A percentile compares a stretch with the other conserved stretches of the same genome.
Conservation (phyloP, 441 rosid genomes). For the Populus trichocarpa region DNA sequence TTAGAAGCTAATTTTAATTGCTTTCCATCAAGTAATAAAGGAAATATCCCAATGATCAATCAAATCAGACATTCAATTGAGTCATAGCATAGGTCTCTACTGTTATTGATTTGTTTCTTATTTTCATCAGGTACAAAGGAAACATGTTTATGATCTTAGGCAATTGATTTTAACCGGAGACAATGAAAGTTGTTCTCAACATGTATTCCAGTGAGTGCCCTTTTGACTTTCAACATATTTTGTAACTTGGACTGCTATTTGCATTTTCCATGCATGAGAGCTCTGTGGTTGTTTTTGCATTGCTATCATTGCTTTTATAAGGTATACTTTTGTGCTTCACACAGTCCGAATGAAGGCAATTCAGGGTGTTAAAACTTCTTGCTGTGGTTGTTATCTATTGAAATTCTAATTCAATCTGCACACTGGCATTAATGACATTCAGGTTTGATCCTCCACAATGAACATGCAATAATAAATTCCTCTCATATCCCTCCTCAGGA, state of each 20-base stretch:
- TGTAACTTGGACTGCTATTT: background rate
- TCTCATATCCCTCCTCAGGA: background rate
- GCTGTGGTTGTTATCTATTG: background rate
- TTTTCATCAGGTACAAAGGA: constrained; percentile 79
- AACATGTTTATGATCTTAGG: constrained; percentile 90
- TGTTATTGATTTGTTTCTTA: constrained; percentile 11
- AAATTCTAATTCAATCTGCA: background rate
- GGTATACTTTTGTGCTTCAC: background rate
- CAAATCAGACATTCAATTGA: background rate
- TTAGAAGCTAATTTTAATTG: background rate
- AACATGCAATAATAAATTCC: background rate
- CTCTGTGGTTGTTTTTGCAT: background rate
- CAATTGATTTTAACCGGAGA: constrained; percentile 83
- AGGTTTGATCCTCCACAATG: background rate
- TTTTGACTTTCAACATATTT: background rate
- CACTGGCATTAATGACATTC: background rate
- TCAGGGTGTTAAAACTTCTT: background rate
- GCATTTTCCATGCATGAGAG: background rate
- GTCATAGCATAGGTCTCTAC: background rate
- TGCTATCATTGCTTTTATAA: background rate
- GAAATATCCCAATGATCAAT: background rate
- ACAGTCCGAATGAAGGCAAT: background rate
- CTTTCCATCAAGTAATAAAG: background rate
- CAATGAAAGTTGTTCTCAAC: constrained; percentile 81
- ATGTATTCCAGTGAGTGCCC: constrained; percentile 69